Evolutionary conservation across 2,329 filamentous ascomycete genomes (phyloP).

Genomic region (Aureobasidium sp.): DNA sequence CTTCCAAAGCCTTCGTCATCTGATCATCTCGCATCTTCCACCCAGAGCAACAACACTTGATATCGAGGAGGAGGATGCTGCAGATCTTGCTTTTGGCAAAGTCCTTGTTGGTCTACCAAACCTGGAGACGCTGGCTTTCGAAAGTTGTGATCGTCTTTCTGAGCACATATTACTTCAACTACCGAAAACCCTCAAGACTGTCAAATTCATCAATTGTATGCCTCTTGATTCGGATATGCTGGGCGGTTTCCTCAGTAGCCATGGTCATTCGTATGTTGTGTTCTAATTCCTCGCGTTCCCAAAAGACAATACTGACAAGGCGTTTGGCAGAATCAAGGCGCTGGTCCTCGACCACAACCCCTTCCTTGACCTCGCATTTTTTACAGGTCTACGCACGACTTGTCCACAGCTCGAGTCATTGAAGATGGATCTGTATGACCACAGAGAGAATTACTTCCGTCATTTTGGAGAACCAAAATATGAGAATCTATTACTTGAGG

Average conservation of each 20-base stretch:
- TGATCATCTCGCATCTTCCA: conserved; percentile 17
- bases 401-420: conserved; percentile 68
- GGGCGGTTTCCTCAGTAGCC: conserved; percentile 55
- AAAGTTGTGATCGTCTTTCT: conserved; percentile 67
- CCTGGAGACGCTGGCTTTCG: conserved; percentile 63
- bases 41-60: background rate
- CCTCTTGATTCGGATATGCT: conserved; percentile 63
- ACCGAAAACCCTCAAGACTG: conserved; percentile 56
- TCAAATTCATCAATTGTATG: conserved; percentile 75
- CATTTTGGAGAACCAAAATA: conserved; percentile 68
- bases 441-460: conserved; percentile 56
- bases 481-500: conserved; percentile 53
- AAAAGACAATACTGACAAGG: background rate
- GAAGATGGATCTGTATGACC: conserved; percentile 61
- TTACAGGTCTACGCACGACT: conserved; percentile 55
- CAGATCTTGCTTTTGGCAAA: conserved; percentile 16
- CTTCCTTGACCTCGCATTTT: conserved; percentile 67
- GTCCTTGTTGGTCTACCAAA: conserved; percentile 45
- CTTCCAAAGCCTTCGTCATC: conserved; percentile 17
- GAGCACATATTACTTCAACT: conserved; percentile 60
- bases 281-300: background rate
- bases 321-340: conserved; percentile 48
- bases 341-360: conserved; percentile 74
- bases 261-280: conserved; percentile 44
- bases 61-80: conserved; percentile 15